Evolutionary conservation across 2,329 filamentous ascomycete species (phyloP).

Genomic region (Tympanopsis confertula): DNA sequence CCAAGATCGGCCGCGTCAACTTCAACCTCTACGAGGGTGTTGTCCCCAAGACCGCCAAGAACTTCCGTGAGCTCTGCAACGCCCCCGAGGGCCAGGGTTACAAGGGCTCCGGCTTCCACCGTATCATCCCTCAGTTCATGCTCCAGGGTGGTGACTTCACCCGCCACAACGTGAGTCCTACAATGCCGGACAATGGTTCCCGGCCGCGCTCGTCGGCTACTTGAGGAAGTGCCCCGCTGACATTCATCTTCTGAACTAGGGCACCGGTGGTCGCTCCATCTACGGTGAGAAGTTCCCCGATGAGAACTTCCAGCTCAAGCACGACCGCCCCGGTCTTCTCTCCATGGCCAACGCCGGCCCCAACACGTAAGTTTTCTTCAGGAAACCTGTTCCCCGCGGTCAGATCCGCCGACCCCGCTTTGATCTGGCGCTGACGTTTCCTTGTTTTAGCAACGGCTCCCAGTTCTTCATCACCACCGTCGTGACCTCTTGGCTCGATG

Average conservation of each 20-base stretch:
- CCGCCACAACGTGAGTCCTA: conserved; percentile 67
- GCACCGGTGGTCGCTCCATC: conserved; percentile 85
- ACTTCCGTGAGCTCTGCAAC: conserved; percentile 79
- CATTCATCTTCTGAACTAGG: no score
- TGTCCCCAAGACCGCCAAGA: conserved; percentile 77
- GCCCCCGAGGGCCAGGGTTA: conserved; percentile 74
- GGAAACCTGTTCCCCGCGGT: no score
- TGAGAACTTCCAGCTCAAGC: conserved; percentile 76
- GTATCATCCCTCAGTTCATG: conserved; percentile 89
- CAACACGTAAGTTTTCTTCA: conserved; percentile 60
- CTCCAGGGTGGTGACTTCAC: conserved; percentile 95
- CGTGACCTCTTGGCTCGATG: conserved; percentile 73
- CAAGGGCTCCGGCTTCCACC: conserved; percentile 76
- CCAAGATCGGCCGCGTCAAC: conserved; percentile 67
- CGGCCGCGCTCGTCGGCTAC: no score
- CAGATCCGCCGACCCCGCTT: not conserved
- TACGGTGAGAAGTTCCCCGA: conserved; percentile 90
- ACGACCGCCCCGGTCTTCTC: conserved; percentile 65
- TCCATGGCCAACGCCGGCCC: conserved; percentile 94
- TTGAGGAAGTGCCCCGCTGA: no score
- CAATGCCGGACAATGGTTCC: no score
- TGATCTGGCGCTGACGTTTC: conserved; percentile 23
- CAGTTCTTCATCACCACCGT: conserved; percentile 98
- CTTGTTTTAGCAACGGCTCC: conserved; percentile 71
- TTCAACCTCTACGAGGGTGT: conserved; percentile 71